Conservation (phyloP, 352 stramenopile genomes). For the Phytopythium aichiense region DNA sequence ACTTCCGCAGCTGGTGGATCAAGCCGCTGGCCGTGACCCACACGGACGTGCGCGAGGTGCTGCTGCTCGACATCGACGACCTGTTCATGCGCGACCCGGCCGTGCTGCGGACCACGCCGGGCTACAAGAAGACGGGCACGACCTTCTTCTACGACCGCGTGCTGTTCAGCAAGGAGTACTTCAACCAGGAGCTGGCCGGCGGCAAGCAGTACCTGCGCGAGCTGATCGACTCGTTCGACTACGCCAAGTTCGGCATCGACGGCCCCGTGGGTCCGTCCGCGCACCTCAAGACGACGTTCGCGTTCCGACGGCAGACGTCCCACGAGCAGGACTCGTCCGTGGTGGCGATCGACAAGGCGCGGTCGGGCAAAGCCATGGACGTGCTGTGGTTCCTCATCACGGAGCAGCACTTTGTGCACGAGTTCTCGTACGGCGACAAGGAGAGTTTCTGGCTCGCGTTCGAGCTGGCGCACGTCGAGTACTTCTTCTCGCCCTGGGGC, state of each 20-base stretch:
- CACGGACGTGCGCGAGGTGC: slow-evolving; percentile 37
- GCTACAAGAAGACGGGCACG: slow-evolving; percentile 42
- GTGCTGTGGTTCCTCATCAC: slow-evolving; percentile 54
- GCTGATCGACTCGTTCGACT: slow-evolving; percentile 40
- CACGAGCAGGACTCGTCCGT: slow-evolving; percentile 62
- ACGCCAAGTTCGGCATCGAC: slow-evolving; percentile 25
- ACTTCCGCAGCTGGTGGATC: slow-evolving; percentile 64
- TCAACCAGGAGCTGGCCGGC: slow-evolving; percentile 42
- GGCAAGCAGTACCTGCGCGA: slow-evolving; percentile 33
- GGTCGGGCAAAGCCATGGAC: slow-evolving; percentile 28
- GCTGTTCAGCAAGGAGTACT: slow-evolving; percentile 45
- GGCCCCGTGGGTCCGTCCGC: slow-evolving; percentile 17
- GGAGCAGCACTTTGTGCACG: slow-evolving; percentile 29
- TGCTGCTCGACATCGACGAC: slow-evolving; percentile 53
- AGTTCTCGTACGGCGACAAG: slow-evolving; percentile 40
- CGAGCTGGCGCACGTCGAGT: slow-evolving; percentile 28
- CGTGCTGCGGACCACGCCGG: slow-evolving; percentile 27
- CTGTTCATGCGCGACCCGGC: slow-evolving; percentile 46
- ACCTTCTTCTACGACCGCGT: too few species aligned
- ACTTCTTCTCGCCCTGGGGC: slow-evolving; percentile 43
- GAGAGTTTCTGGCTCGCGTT: slow-evolving; percentile 40
- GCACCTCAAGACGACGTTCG: slow-evolving; percentile 30
- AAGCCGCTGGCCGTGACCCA: slow-evolving; percentile 58
- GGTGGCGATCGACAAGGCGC: slow-evolving; percentile 43
- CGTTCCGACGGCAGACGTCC: slow-evolving; percentile 28